These are phyloP conservation scores for Seminavis robusta DNA, from an alignment of 108 stramenopile genomes.

Conservation along the genomic window DNA sequence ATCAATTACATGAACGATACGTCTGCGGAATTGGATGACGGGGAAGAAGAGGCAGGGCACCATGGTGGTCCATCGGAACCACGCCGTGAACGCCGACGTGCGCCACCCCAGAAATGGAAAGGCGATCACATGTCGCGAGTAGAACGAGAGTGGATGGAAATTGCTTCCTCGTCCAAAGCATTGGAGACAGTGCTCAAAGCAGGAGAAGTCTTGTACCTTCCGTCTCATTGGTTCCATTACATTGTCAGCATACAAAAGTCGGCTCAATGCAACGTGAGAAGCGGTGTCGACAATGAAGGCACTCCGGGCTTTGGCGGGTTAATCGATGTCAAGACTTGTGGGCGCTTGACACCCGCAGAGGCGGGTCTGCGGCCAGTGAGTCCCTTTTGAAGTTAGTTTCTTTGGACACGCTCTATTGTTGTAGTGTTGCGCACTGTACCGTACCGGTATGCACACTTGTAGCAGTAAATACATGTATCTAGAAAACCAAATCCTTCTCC, in stretches of 20 bases:
- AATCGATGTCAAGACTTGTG: conserved; percentile 12
- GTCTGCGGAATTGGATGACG: conserved; percentile 13
- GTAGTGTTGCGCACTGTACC: too few species aligned
- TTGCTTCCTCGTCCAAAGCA: conserved; percentile 37
- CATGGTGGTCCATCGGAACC: neutral
- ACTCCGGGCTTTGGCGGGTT: conserved; percentile 55
- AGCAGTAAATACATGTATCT: too few species aligned
- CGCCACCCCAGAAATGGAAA: too few species aligned
- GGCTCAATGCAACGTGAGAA: conserved; percentile 91
- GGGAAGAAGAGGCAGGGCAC: neutral
- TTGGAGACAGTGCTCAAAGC: conserved; percentile 84
- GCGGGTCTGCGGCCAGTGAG: too few species aligned
- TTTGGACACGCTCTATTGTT: too few species aligned
- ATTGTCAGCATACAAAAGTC: conserved; percentile 84
- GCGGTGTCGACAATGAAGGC: conserved; percentile 57
- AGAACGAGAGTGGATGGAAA: conserved; percentile 68
- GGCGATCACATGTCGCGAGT: conserved; percentile 41
- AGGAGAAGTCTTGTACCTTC: conserved; percentile 90
- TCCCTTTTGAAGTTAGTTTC: too few species aligned
- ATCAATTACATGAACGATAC: conserved; percentile 40
- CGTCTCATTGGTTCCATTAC: conserved; percentile 94
- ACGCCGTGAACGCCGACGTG: neutral
- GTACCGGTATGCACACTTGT: too few species aligned
- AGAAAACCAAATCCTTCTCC: too few species aligned
- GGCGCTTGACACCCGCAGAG: too few species aligned